Evolutionary conservation across 345 rosid species (phyloP).

Genomic region (Moricandia moricandioides): DNA sequence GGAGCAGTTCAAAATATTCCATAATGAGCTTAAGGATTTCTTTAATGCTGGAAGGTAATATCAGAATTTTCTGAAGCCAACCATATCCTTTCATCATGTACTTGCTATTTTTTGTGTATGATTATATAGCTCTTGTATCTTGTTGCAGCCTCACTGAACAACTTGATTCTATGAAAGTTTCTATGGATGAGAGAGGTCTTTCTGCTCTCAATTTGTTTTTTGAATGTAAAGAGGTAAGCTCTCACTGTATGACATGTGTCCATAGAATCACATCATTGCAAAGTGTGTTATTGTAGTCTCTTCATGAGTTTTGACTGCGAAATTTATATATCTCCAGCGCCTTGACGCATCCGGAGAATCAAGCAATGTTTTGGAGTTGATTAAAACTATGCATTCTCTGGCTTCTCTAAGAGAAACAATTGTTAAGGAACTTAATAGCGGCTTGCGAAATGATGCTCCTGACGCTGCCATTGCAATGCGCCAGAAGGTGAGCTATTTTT

Average conservation of each 20-base stretch:
- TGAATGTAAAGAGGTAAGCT: conserved; percentile 68
- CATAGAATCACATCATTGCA: neutral
- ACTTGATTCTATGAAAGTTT: conserved; percentile 77
- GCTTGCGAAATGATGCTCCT: conserved; percentile 92
- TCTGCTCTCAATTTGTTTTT: conserved; percentile 62
- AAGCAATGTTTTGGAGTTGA: conserved; percentile 44
- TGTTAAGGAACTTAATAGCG: conserved; percentile 82
- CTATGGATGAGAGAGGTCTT: conserved; percentile 64
- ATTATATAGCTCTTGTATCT: neutral
- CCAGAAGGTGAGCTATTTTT: conserved; percentile 75
- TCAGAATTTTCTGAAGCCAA: conserved; percentile 2
- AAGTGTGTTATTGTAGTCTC: conserved; percentile 1
- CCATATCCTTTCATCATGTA: neutral
- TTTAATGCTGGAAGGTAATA: conserved; percentile 98
- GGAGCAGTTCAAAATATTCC: conserved; percentile 88
- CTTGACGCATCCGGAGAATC: conserved; percentile 63
- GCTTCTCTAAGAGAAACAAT: conserved; percentile 63
- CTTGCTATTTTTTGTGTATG: neutral
- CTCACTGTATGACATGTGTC: neutral
- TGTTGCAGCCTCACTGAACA: conserved; percentile 85
- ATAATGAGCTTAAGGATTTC: conserved; percentile 91
- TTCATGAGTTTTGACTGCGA: conserved; percentile 5
- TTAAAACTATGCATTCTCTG: conserved; percentile 65
- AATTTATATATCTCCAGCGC: conserved; percentile 45
- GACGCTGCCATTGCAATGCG: conserved; percentile 95